These are phyloP conservation scores for Xylaria sp. DNA, from an alignment of 2,329 filamentous ascomycete genomes.

Conservation along the genomic window DNA sequence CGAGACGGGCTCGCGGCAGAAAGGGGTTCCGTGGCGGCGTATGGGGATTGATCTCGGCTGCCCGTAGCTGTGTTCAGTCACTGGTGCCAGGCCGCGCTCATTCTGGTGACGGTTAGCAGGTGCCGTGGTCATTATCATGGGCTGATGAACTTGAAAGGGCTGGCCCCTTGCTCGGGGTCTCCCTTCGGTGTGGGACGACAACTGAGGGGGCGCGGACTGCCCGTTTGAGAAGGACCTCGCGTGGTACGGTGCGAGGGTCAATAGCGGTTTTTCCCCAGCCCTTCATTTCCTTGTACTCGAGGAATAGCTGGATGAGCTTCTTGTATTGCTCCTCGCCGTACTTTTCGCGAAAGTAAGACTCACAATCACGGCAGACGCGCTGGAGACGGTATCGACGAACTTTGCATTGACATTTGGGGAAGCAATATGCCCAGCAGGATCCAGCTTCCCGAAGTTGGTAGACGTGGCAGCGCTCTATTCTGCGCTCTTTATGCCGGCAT, in stretches of 20 bases:
- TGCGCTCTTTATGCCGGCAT: constrained; percentile 37
- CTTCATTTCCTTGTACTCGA: constrained; percentile 34
- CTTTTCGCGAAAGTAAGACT: constrained; percentile 24
- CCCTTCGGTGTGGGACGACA: neutral
- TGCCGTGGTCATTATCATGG: neutral
- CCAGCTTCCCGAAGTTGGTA: constrained; percentile 24
- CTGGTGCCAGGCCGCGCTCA: neutral
- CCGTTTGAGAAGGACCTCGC: constrained; percentile 24
- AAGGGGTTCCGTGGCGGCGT: neutral
- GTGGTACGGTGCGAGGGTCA: constrained; percentile 30
- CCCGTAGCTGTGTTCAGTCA: neutral
- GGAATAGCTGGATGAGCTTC: constrained; percentile 30
- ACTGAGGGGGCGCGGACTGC: neutral
- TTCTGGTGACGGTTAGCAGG: neutral
- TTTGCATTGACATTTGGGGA: constrained; percentile 25
- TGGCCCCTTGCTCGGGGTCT: neutral
- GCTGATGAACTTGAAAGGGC: constrained; percentile 1
- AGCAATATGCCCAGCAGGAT: constrained; percentile 19
- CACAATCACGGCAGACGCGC: constrained; percentile 30
- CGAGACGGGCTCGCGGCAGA: neutral
- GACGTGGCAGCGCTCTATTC: constrained; percentile 26
- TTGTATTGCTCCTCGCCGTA: constrained; percentile 27
- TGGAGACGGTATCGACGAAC: neutral
- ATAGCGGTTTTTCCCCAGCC: constrained; percentile 26
- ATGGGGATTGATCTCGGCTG: neutral